phyloP scores from a whole-genome alignment of 1,139 yeast species.

The Yamadazyma mexicana region DNA sequence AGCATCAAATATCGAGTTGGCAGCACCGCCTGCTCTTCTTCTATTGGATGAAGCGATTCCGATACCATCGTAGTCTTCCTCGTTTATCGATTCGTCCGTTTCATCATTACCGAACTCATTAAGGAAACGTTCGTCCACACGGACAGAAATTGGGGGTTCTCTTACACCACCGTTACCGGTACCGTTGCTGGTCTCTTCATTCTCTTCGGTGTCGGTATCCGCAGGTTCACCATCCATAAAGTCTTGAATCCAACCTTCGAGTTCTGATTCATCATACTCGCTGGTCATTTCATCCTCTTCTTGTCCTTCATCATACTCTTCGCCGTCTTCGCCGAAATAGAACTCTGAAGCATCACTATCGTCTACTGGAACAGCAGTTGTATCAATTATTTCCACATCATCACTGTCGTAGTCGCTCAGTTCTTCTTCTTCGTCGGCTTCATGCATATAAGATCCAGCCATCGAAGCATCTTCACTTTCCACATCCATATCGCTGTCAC shows the following conservation, averaged over 20 bases:
- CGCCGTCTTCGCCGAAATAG: conserved; percentile 29
- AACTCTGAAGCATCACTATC: conserved; percentile 25
- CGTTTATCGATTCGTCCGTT: conserved; percentile 12
- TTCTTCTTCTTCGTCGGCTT: conserved; percentile 4
- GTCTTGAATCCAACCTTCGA: conserved; percentile 48
- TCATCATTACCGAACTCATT: conserved; percentile 1
- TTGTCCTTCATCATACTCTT: conserved; percentile 26
- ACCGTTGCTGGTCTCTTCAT: not conserved
- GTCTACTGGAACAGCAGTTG: conserved; percentile 24
- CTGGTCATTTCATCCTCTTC: conserved; percentile 29
- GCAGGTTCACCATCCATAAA: conserved; percentile 15
- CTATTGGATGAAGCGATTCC: conserved; percentile 13
- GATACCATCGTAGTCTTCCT: conserved; percentile 21
- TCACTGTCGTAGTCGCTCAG: conserved; percentile 24
- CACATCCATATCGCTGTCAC: conserved; percentile 10
- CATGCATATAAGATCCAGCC: conserved; percentile 14
- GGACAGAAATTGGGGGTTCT: conserved; percentile 9
- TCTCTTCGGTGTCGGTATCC: conserved; percentile 1
- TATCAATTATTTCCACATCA: conserved; percentile 46
- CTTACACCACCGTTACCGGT: too few relatives aligned
- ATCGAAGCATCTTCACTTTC: conserved; percentile 17
- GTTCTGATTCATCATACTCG: conserved; percentile 41
- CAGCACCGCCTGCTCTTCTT: conserved; percentile 22
- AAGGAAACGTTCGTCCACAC: not conserved
- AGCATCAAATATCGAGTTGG: conserved; percentile 26